Base-by-base conservation (phyloP, 2,329 filamentous ascomycete genomes). In the Aureobasidium leucospermi region DNA sequence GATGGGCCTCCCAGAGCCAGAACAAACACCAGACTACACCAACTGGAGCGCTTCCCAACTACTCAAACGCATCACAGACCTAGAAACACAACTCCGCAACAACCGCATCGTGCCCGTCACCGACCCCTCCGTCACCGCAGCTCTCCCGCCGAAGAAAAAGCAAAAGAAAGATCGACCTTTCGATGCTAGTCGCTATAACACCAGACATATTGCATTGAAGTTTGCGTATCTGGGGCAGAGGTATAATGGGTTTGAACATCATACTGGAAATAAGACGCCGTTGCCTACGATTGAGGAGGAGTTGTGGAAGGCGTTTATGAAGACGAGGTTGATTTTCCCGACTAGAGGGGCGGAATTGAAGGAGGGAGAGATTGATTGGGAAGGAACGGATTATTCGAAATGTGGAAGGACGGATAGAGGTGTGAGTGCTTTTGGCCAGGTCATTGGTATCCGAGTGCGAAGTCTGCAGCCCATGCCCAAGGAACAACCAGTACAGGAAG, bases 371-470 rank as follows among this genome's bases (percentile, higher is more conserved):
- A 74, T 96, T 29, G 87, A 89, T 72, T 96, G 90, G 81, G 85
- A 89, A 36, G 86, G 86, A 7, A 92, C 85, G 72, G 89, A 96
- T 62, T 99, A 97, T 73, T 91, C 89, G 38, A 99, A 99, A 73
- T 96, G 93, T 69, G 94, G 94, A 1, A 81, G 94, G 63, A 99
- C 94, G 16, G 94, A 99, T 71, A 81, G 85, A 58, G 94, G 94
- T 11, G 94, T 99, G 38, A 96, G 91, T 73, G 92, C 94, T 3
- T 99, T 99, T 76, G 94, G 94, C 0, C 94, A 99, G 76, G 94
- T 99, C 60, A 85, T 99, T 68, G 88, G 86, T 0, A 76, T 99
- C 42, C 78, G 87, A 59, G 86, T 99, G 15, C 81, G 93, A 69
- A 96, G 92, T 73, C 88, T 88, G 67, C 78, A 82, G 65, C 90